These are phyloP conservation scores for Primulina tabacum DNA, from an alignment of 257 asterid species.

Conservation along the genomic window DNA sequence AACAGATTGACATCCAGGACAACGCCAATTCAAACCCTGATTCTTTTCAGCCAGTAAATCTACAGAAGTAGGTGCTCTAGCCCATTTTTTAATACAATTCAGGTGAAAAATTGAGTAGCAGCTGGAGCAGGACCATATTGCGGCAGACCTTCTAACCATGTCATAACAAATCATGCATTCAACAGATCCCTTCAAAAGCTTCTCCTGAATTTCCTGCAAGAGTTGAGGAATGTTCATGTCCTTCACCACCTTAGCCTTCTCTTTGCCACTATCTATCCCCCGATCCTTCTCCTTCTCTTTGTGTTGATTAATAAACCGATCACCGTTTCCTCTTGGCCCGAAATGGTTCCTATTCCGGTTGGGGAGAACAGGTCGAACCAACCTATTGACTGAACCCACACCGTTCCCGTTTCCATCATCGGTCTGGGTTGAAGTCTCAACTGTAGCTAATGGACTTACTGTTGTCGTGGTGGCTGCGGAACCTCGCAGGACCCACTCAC, in stretches of 20 bases:
- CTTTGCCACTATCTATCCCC: constrained; percentile 33
- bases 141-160: constrained; percentile 88
- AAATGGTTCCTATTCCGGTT: constrained; percentile 31
- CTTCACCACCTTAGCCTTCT: constrained; percentile 27
- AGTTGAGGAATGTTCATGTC: constrained; percentile 69
- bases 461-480: constrained; percentile 31
- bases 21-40: constrained; percentile 91
- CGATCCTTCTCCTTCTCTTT: constrained; percentile 48
- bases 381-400: constrained; percentile 31
- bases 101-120: constrained; percentile 92
- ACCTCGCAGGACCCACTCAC: constrained; percentile 81
- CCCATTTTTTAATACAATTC: constrained; percentile 91
- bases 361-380: constrained; percentile 26
- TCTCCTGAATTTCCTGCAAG: constrained; percentile 94
- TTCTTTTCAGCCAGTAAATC: constrained; percentile 79
- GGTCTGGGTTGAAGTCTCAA: constrained; percentile 26
- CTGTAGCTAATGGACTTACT: constrained; percentile 29
- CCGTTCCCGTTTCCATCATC: constrained; percentile 27
- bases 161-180: constrained; percentile 99
- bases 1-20: constrained; percentile 98
- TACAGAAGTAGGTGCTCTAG: constrained; percentile 91
- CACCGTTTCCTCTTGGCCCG: constrained; percentile 35
- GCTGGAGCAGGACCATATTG: constrained; percentile 92
- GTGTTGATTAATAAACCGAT: constrained; percentile 34
- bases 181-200: constrained; percentile 68